phyloP scores from a whole-genome alignment of 2,329 filamentous ascomycete species.

The Colletotrichum sp. region DNA sequence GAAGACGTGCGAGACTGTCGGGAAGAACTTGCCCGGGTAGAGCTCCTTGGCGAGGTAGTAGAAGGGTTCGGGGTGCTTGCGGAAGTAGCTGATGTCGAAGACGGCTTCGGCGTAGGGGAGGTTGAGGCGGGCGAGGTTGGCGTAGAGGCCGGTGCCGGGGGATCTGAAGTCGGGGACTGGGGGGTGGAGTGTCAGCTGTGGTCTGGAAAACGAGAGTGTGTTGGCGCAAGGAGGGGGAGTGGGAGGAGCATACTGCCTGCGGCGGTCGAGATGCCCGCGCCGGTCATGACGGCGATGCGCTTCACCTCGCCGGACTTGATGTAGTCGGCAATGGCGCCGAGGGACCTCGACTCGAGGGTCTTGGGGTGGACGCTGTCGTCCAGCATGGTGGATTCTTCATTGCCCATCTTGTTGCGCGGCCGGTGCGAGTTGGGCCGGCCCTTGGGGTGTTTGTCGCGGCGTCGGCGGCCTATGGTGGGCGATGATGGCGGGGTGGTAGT shows the following conservation, averaged over 20 bases:
- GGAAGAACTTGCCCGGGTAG: slow-evolving; percentile 87
- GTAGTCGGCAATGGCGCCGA: slow-evolving; percentile 79
- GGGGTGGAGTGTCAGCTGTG: slow-evolving; percentile 5
- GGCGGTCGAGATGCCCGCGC: slow-evolving; percentile 84
- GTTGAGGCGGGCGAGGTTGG: slow-evolving; percentile 85
- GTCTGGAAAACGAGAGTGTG: neutral
- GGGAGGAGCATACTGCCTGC: slow-evolving; percentile 58
- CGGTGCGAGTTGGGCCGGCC: slow-evolving; percentile 36
- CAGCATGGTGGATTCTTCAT: slow-evolving; percentile 75
- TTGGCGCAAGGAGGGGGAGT: slow-evolving; percentile 5
- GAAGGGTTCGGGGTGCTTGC: slow-evolving; percentile 83
- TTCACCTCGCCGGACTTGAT: slow-evolving; percentile 73
- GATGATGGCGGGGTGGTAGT: neutral
- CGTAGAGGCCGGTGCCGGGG: slow-evolving; percentile 90
- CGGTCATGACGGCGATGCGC: slow-evolving; percentile 86
- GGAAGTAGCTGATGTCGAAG: slow-evolving; percentile 92
- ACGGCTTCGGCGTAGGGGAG: slow-evolving; percentile 91
- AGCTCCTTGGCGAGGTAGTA: slow-evolving; percentile 92
- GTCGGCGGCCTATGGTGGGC: slow-evolving; percentile 44
- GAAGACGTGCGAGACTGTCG: slow-evolving; percentile 90
- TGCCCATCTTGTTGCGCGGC: slow-evolving; percentile 73
- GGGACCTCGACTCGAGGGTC: slow-evolving; percentile 70
- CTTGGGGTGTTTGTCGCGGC: slow-evolving; percentile 38
- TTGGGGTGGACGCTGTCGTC: slow-evolving; percentile 68
- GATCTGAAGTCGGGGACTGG: slow-evolving; percentile 92